Conservation (phyloP, 352 stramenopile species). For the Pelagophyceae sp. region DNA sequence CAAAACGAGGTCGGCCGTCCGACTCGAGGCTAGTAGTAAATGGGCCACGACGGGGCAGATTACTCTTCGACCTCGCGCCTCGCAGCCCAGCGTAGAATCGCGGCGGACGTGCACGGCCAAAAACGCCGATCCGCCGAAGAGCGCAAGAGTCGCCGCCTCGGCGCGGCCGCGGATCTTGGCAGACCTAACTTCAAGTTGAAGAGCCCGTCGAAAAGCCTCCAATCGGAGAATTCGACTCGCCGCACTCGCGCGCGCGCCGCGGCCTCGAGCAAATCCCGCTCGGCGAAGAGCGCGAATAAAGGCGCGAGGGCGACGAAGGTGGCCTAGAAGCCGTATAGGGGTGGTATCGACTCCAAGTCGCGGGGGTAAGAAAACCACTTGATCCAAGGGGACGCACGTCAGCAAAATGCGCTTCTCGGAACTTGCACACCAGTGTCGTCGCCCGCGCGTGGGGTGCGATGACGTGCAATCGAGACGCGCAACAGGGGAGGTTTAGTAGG, state of each 20-base stretch:
- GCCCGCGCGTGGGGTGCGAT: neutral
- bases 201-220: neutral
- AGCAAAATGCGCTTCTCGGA: neutral
- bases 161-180: neutral
- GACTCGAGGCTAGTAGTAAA: too few species aligned
- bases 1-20: neutral
- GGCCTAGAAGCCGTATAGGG: neutral
- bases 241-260: neutral
- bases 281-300: slow-evolving; percentile 2
- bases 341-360: neutral
- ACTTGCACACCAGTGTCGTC: neutral
- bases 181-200: neutral
- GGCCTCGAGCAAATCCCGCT: neutral
- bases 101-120: neutral
- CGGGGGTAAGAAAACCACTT: neutral
- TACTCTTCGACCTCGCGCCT: neutral
- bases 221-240: neutral
- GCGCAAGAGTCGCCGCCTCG: neutral
- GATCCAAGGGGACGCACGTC: neutral
- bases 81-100: slow-evolving; percentile 5
- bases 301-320: slow-evolving; percentile 2
- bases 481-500: neutral
- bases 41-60: neutral
- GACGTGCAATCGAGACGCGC: neutral
- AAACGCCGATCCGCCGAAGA: neutral